phyloP scores from a whole-genome alignment of 2,329 filamentous ascomycete genomes.

The Microcyclospora pomicola region DNA sequence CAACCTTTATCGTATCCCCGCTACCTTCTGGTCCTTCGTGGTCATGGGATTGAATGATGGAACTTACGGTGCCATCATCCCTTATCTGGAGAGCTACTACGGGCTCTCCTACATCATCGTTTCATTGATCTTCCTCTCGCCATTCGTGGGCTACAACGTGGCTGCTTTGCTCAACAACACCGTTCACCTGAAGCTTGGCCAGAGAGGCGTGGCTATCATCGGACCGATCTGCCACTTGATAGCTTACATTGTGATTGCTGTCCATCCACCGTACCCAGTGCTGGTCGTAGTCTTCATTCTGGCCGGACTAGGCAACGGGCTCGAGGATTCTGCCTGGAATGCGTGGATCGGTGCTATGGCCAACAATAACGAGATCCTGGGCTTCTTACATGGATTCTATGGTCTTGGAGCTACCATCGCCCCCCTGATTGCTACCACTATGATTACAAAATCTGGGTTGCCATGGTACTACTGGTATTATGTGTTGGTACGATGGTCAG shows the following conservation, averaged over 20 bases:
- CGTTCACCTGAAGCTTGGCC: slow-evolving; percentile 52
- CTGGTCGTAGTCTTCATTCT: slow-evolving; percentile 52
- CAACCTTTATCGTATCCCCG: slow-evolving; percentile 45
- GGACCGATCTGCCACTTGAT: slow-evolving; percentile 49
- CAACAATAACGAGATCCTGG: slow-evolving; percentile 59
- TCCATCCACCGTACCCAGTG: slow-evolving; percentile 57
- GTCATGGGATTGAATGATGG: slow-evolving; percentile 58
- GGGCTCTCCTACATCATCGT: slow-evolving; percentile 47
- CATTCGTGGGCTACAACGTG: slow-evolving; percentile 50
- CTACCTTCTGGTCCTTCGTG: slow-evolving; percentile 48
- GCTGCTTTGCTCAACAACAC: slow-evolving; percentile 51
- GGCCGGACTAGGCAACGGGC: slow-evolving; percentile 57
- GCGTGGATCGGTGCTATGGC: slow-evolving; percentile 58
- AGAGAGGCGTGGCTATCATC: slow-evolving; percentile 56
- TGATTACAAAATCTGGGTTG: slow-evolving; percentile 50
- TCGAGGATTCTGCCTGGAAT: slow-evolving; percentile 49
- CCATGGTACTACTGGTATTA: slow-evolving; percentile 67
- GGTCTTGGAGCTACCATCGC: slow-evolving; percentile 56
- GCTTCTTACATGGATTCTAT: slow-evolving; percentile 59
- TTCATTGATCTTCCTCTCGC: slow-evolving; percentile 53
- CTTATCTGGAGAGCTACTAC: slow-evolving; percentile 50
- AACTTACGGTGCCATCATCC: slow-evolving; percentile 35
- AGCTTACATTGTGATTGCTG: slow-evolving; percentile 49
- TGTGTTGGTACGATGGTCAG: slow-evolving; percentile 43
- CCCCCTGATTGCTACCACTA: slow-evolving; percentile 56